Evolutionary conservation across 2,329 filamentous ascomycete species (phyloP), one percentile per base, ranked within the genome.

Genomic region (Diaporthe eres): DNA sequence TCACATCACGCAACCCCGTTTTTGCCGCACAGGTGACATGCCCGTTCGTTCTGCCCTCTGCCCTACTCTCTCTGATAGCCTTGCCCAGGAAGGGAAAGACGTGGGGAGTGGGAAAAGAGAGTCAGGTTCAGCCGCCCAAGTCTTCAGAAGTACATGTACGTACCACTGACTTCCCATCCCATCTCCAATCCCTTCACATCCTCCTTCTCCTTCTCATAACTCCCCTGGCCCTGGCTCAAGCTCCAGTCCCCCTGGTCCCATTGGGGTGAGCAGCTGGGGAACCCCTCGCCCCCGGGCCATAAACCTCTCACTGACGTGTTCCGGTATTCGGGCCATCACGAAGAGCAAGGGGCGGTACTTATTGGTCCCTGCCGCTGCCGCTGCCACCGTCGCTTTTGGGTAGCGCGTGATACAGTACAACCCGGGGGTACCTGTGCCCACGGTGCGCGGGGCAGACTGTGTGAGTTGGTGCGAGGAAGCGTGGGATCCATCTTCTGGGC

Each of bases 1-100:
- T 53, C 60, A 42, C 49, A 74, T 74, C 72, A 74, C 51, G 72
- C 49, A 42, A 53, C n/a, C 71, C 25, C 39, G 42, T 25, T 53
- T 47, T n/a, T 39, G 37, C n/a, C 22, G 55, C 57, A 63, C 58
- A 49, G 47, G 58, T 53, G 44, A 55, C 60, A 61, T 73, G 44
- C 37, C 37, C 12, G 37, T 44, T 19, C 61, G 22, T 19, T 65
- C 61, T 19, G 19, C 61, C 61, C 61, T 12, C 15, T 31, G 42
- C 10, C 25, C 25, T 31, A 25, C 22, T 42, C 25, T 44, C 49
- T 55, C 37, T 71, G 17, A 22, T 12, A 31, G 17, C 71, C n/a
- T 53, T n/a, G 17, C 47, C 37, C 25, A 51, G 58, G 13, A 17
- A 17, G 19, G 49, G 51, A 28, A 19, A n/a, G 12, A 34, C 15